phyloP scores from a whole-genome alignment of 768 basidiomycete species.

The Lentinus brumalis region DNA sequence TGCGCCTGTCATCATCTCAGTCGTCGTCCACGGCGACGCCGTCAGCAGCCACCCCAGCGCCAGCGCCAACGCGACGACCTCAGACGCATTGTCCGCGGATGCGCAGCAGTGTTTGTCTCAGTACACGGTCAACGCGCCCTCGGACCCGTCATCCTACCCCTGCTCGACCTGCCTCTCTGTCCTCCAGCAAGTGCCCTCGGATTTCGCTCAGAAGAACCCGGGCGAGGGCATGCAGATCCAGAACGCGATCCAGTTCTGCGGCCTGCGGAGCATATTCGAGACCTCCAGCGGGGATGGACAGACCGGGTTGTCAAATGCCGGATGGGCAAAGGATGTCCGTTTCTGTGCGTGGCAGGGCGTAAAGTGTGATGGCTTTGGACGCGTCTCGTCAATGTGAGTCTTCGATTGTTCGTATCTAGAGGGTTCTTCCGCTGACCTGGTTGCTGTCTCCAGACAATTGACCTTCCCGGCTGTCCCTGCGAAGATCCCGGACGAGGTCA shows the following conservation, averaged over 20 bases:
- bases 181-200: conserved; percentile 42
- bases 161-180: conserved; percentile 47
- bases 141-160: conserved; percentile 45
- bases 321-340: conserved; percentile 47
- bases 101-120: conserved; percentile 49
- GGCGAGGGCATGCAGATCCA: conserved; percentile 35
- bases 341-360: conserved; percentile 53
- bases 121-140: conserved; percentile 46
- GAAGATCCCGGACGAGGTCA: conserved; percentile 44
- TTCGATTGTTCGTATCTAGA: neutral
- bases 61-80: conserved; percentile 23
- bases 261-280: conserved; percentile 46
- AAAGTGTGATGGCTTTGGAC: conserved; percentile 42
- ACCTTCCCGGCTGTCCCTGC: conserved; percentile 51
- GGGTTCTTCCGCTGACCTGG: conserved; percentile 1
- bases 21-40: neutral
- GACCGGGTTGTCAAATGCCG: conserved; percentile 39
- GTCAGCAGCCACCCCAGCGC: conserved; percentile 14
- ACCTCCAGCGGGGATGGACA: conserved; percentile 40
- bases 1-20: conserved; percentile 30
- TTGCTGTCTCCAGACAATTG: conserved; percentile 32
- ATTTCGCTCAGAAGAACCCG: conserved; percentile 32
- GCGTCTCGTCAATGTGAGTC: conserved; percentile 45
- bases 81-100: conserved; percentile 37
- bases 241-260: conserved; percentile 50